These are phyloP conservation scores for Gillenia trifoliata DNA, from an alignment of 306 rosid species.

Conservation along the genomic window DNA sequence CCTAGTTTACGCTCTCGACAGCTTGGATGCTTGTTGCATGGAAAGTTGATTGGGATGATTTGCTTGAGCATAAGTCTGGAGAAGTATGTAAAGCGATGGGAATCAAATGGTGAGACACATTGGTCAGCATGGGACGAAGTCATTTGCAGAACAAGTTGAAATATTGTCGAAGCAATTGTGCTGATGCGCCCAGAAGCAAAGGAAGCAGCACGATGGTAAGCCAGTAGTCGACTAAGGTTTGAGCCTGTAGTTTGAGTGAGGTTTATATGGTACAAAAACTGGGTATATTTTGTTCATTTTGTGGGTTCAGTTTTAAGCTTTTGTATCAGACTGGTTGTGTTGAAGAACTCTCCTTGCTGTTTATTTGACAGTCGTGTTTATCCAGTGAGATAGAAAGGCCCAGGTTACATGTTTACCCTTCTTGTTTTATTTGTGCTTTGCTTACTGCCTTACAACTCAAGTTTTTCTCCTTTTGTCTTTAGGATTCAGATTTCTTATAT, in stretches of 20 bases:
- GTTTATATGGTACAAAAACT: background rate
- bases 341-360: no score
- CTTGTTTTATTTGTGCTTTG: no score
- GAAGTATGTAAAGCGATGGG: conserved; percentile 79
- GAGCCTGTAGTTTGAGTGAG: background rate
- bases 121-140: conserved; percentile 46
- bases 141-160: conserved; percentile 78
- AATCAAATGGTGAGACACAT: conserved; percentile 57
- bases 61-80: conserved; percentile 69
- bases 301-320: background rate
- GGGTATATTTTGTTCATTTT: background rate
- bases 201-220: conserved; percentile 45
- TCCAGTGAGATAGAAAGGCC: no score
- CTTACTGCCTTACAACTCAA: no score
- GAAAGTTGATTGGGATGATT: conserved; percentile 80
- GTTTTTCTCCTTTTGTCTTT: no score
- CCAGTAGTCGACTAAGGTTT: conserved; percentile 37
- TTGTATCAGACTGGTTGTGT: background rate
- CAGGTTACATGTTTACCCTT: no score
- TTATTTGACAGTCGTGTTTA: no score
- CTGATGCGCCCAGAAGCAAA: conserved; percentile 52
- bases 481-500: no score
- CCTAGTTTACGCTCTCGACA: conserved; percentile 44
- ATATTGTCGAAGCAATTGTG: conserved; percentile 47
- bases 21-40: conserved; percentile 59